Percentiles rank a stretch among this genome's conserved stretches.
These are phyloP conservation scores for Lunularia cruciata DNA, from an alignment of 225 moss, liverwort and hornwort species.

Conservation along the genomic window DNA sequence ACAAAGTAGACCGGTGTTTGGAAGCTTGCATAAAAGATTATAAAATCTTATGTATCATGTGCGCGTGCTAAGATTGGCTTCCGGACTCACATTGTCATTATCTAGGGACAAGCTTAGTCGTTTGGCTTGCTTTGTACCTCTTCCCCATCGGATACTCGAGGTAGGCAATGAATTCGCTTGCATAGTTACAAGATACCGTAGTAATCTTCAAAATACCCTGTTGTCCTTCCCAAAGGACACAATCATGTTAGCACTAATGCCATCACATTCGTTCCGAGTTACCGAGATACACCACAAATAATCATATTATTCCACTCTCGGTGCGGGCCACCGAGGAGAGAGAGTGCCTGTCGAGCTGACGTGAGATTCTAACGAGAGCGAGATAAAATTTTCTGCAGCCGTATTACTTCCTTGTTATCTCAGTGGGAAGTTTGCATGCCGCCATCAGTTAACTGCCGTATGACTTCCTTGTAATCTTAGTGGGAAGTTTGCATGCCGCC, in stretches of 20 bases:
- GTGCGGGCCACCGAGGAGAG: constrained; percentile 7
- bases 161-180: constrained; percentile 2
- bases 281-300: background rate
- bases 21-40: background rate
- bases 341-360: constrained; percentile 12
- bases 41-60: background rate
- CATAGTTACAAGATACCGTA: background rate
- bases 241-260: background rate
- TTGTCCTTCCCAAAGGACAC: constrained; percentile 17
- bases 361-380: constrained; percentile 1
- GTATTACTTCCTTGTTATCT: background rate
- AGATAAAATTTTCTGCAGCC: background rate
- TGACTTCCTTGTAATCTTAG: background rate
- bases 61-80: background rate
- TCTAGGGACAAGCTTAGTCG: background rate
- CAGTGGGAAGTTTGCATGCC: background rate
- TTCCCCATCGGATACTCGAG: background rate
- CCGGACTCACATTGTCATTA: constrained; percentile 8
- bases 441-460: background rate
- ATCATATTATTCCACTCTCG: constrained; percentile 6
- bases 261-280: background rate
- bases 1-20: too few species aligned
- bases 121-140: background rate
- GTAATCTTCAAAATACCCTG: background rate
- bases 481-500: background rate